phyloP scores from a whole-genome alignment of 2,329 filamentous ascomycete genomes.

The Fusarium haematococcum region DNA sequence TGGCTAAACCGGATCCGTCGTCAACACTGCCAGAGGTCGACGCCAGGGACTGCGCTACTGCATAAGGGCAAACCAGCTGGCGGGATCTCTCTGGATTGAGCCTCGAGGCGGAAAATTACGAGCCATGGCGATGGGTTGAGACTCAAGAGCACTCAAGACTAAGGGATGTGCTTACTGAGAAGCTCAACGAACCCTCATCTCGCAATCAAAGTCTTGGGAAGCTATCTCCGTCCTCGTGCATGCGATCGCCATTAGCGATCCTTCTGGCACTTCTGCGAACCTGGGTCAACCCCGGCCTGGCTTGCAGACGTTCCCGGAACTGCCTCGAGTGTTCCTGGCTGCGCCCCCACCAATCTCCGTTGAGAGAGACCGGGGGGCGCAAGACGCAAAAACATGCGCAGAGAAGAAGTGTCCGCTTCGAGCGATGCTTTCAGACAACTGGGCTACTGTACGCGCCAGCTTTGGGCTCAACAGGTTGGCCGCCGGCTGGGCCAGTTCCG shows the following conservation, averaged over 20 bases:
- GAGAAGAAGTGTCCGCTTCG: background rate
- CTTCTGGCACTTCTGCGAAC: slow-evolving; percentile 6
- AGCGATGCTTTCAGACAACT: background rate
- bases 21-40: slow-evolving; percentile 9
- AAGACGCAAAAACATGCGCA: slow-evolving; percentile 2
- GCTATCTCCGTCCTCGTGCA: background rate
- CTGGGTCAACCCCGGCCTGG: slow-evolving; percentile 17
- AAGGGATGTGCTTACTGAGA: background rate
- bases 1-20: slow-evolving; percentile 39
- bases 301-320: slow-evolving; percentile 26
- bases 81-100: background rate
- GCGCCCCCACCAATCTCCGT: slow-evolving; percentile 38
- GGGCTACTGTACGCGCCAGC: background rate
- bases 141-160: background rate
- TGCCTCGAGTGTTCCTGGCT: slow-evolving; percentile 13
- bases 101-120: background rate
- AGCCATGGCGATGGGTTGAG: background rate
- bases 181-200: slow-evolving; percentile 6
- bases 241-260: slow-evolving; percentile 9
- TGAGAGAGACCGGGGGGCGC: background rate
- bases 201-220: background rate
- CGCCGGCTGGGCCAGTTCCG: background rate
- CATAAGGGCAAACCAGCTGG: slow-evolving; percentile 10
- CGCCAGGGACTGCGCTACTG: slow-evolving; percentile 16
- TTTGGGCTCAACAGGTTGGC: background rate